Evolutionary conservation across 2,329 filamentous ascomycete genomes (phyloP).

Genomic region (Aureobasidium sp.): DNA sequence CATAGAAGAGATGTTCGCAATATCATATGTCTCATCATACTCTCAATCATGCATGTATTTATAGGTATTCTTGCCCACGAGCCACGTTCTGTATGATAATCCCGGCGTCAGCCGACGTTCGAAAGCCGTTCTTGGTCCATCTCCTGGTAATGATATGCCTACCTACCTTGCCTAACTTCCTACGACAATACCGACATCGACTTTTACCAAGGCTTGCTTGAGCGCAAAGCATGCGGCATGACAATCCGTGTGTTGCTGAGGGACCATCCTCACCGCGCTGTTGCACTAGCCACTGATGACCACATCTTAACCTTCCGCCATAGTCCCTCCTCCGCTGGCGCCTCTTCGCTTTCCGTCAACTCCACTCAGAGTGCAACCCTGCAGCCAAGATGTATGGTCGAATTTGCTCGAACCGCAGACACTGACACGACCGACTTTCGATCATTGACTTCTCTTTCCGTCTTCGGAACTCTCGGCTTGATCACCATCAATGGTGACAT

Average conservation of each 20-base stretch:
- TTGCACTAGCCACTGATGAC: constrained; percentile 72
- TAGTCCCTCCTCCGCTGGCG: constrained; percentile 58
- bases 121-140: background rate
- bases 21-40: background rate
- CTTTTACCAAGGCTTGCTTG: background rate
- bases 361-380: constrained; percentile 30
- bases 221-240: constrained; percentile 31
- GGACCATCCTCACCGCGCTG: constrained; percentile 79
- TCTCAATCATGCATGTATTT: background rate
- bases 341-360: constrained; percentile 30
- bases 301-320: constrained; percentile 82
- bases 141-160: constrained; percentile 3
- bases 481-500: constrained; percentile 79
- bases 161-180: background rate
- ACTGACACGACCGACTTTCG: constrained; percentile 70
- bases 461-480: constrained; percentile 80
- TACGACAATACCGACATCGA: background rate
- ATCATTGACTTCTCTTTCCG: constrained; percentile 62
- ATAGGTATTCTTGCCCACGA: background rate
- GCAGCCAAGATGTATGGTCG: constrained; percentile 70
- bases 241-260: constrained; percentile 75
- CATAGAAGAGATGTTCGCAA: background rate
- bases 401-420: constrained; percentile 62
- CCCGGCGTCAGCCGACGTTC: constrained; percentile 5
- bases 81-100: background rate